A percentile compares a stretch with the other conserved stretches of the same genome.
phyloP scores from a whole-genome alignment of 1,139 yeast species.

The Debaryomycetaceae sp. region DNA sequence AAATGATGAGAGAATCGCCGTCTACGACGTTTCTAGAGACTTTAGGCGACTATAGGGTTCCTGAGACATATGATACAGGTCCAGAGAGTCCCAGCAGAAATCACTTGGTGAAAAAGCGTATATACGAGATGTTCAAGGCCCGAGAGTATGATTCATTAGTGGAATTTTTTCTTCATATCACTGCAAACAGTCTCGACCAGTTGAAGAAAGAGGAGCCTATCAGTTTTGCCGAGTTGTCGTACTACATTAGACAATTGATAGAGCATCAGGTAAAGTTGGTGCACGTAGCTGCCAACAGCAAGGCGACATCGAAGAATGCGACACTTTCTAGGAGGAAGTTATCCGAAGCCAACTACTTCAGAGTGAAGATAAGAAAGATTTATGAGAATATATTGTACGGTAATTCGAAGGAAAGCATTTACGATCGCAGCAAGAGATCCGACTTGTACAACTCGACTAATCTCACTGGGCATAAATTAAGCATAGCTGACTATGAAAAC shows the following conservation, averaged over 20 bases:
- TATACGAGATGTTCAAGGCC: conserved; percentile 16
- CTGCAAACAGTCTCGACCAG: conserved; percentile 9
- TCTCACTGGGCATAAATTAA: conserved; percentile 20
- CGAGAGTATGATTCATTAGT: conserved; percentile 17
- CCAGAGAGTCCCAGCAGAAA: conserved; percentile 3
- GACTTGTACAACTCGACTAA: conserved; percentile 16
- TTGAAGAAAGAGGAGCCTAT: conserved; percentile 11
- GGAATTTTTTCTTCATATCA: conserved; percentile 19
- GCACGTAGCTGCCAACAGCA: conserved; percentile 8
- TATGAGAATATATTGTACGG: conserved; percentile 27
- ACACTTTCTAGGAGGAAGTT: conserved; percentile 1
- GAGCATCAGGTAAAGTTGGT: conserved; percentile 18
- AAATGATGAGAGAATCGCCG: conserved; percentile 4
- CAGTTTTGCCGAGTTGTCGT: conserved; percentile 21
- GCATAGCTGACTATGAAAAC: conserved; percentile 36
- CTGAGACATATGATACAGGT: conserved; percentile 6
- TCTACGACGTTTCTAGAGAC: conserved; percentile 10
- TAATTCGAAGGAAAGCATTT: conserved; percentile 18
- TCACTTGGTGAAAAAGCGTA: conserved; percentile 11
- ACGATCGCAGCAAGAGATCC: conserved; percentile 16
- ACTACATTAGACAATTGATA: conserved; percentile 21
- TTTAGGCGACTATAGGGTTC: conserved; percentile 11
- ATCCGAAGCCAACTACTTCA: conserved; percentile 10
- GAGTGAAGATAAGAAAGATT: conserved; percentile 22
- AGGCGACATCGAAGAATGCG: conserved; percentile 4